These are phyloP conservation scores for Isabelozyma pseudorhagii DNA, from an alignment of 805 yeast genomes.

Conservation along the genomic window DNA sequence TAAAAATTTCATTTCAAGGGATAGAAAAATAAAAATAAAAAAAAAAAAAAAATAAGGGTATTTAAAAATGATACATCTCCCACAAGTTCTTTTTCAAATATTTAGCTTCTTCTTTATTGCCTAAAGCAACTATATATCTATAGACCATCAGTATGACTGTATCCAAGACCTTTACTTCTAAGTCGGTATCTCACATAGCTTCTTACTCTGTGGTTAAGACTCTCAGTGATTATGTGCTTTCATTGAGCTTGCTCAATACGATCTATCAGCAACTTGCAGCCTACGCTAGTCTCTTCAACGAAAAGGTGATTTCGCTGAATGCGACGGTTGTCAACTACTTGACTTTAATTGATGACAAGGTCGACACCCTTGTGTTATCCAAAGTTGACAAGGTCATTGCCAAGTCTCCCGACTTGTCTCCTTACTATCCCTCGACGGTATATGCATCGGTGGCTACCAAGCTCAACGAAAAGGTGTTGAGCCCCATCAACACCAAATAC, in stretches of 20 bases:
- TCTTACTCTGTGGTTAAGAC: constrained; percentile 28
- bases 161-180: constrained; percentile 20
- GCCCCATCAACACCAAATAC: constrained; percentile 11
- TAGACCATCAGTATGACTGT: constrained; percentile 2
- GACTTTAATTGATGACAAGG: constrained; percentile 17
- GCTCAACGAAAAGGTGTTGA: constrained; percentile 5
- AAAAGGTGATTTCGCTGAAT: constrained; percentile 17
- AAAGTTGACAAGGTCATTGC: constrained; percentile 16
- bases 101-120: not conserved
- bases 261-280: constrained; percentile 21
- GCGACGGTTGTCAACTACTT: constrained; percentile 14
- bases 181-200: constrained; percentile 28
- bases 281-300: constrained; percentile 17
- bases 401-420: constrained; percentile 7
- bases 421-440: constrained; percentile 6
- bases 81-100: not conserved
- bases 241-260: constrained; percentile 20
- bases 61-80: not conserved
- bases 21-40: no score
- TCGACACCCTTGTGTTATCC: constrained; percentile 20
- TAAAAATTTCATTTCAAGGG: no score
- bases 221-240: constrained; percentile 17
- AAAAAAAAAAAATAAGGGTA: not conserved
- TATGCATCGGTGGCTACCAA: constrained; percentile 6
- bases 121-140: not conserved